A percentile compares a stretch with the other conserved stretches of the same genome.
Conservation (phyloP, 352 stramenopile species). For the Pythium aristosporum region DNA sequence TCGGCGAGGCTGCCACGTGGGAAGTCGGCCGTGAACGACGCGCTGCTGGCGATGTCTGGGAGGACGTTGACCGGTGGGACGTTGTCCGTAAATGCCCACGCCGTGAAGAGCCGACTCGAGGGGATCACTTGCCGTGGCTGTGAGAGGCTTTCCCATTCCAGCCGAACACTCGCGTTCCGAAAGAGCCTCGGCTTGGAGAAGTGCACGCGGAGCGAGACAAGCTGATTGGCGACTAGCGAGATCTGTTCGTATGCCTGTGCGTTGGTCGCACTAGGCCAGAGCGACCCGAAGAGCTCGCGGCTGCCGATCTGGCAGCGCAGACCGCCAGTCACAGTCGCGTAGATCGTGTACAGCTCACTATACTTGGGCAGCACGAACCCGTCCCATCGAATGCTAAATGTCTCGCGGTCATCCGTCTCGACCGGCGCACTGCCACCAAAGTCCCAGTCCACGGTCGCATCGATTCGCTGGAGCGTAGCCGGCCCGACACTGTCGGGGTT, state of each 20-base stretch:
- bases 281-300: constrained; percentile 6
- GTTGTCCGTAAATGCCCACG: constrained; percentile 58
- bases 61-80: constrained; percentile 30
- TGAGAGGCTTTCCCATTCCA: constrained; percentile 62
- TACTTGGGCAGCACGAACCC: constrained; percentile 49
- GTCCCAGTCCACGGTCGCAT: constrained; percentile 47
- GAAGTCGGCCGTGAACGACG: constrained; percentile 26
- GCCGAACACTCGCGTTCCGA: constrained; percentile 33
- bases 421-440: constrained; percentile 39
- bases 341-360: constrained; percentile 61
- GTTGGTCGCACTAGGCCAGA: constrained; percentile 28
- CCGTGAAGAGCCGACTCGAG: constrained; percentile 44
- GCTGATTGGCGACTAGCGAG: constrained; percentile 34
- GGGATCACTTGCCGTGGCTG: constrained; percentile 44
- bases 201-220: constrained; percentile 47
- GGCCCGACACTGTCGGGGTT: constrained; percentile 31
- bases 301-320: constrained; percentile 32
- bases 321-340: constrained; percentile 35
- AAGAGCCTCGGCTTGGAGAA: constrained; percentile 44
- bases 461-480: constrained; percentile 32
- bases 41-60: constrained; percentile 6
- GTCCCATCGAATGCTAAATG: constrained; percentile 60
- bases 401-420: constrained; percentile 36
- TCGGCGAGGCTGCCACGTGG: not conserved
- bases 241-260: constrained; percentile 9